phyloP scores from a whole-genome alignment of 768 basidiomycete species.

The Tulasnella sp. region DNA sequence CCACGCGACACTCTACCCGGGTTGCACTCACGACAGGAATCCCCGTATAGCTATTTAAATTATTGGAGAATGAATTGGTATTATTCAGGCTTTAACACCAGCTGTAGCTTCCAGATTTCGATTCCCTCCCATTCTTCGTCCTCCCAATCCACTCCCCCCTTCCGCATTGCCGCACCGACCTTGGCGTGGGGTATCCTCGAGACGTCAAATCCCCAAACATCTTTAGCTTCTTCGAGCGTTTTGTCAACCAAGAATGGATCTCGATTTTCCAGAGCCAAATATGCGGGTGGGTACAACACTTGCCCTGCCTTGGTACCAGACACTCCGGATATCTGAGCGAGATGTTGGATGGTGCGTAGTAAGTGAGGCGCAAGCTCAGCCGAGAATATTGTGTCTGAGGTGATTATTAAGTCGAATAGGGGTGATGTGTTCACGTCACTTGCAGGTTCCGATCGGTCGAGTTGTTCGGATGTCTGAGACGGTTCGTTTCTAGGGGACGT shows the following conservation, averaged over 20 bases:
- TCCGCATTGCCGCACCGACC: conserved; percentile 52
- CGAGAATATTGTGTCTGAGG: conserved; percentile 77
- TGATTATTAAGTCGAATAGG: conserved; percentile 68
- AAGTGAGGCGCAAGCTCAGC: conserved; percentile 57
- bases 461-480: background rate
- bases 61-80: background rate
- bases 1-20: background rate
- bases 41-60: background rate
- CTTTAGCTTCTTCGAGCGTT: conserved; percentile 49
- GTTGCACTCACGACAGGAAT: background rate
- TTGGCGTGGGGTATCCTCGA: conserved; percentile 53
- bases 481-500: conserved; percentile 22
- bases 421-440: conserved; percentile 30
- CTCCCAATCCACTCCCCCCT: conserved; percentile 51
- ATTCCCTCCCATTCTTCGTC: conserved; percentile 71
- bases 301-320: background rate
- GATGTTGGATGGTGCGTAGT: conserved; percentile 53
- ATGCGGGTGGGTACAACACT: conserved; percentile 41
- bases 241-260: conserved; percentile 58
- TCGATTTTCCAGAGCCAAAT: conserved; percentile 65
- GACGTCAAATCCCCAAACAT: conserved; percentile 49
- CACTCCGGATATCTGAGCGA: conserved; percentile 33
- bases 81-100: background rate
- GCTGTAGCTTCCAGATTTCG: conserved; percentile 63
- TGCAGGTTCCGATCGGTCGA: conserved; percentile 21